phyloP scores from a whole-genome alignment of 768 basidiomycete genomes.

The Leccinum boreale region DNA sequence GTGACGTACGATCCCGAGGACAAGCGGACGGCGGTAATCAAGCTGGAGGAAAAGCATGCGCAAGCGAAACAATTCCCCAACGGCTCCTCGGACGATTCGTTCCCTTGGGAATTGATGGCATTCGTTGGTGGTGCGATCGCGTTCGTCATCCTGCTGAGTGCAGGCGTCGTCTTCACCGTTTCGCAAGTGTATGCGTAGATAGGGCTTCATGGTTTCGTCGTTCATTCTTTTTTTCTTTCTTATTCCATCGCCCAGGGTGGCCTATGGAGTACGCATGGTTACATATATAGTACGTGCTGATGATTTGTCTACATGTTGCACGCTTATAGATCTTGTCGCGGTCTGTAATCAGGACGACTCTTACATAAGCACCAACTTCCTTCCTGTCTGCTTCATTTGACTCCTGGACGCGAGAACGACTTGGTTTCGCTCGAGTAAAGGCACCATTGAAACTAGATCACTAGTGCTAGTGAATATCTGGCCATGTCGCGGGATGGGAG shows the following conservation, averaged over 20 bases:
- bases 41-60: constrained; percentile 43
- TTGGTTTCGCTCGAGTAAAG: not conserved
- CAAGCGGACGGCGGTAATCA: constrained; percentile 52
- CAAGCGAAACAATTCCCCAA: constrained; percentile 22
- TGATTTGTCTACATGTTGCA: not conserved
- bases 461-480: not conserved
- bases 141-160: constrained; percentile 26
- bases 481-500: not conserved
- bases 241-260: not conserved
- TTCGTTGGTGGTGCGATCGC: constrained; percentile 28
- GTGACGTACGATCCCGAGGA: constrained; percentile 47
- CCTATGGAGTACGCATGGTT: not conserved
- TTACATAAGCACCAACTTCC: not conserved
- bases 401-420: not conserved
- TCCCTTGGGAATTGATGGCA: constrained; percentile 31
- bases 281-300: not conserved
- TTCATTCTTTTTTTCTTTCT: not conserved
- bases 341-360: not conserved
- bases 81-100: constrained; percentile 3
- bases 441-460: not conserved
- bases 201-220: not conserved
- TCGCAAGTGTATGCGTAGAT: constrained; percentile 23
- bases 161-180: constrained; percentile 22
- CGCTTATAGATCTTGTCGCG: not conserved
- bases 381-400: not conserved